phyloP scores from a whole-genome alignment of 305 asterid genomes.

The Vinca major region DNA sequence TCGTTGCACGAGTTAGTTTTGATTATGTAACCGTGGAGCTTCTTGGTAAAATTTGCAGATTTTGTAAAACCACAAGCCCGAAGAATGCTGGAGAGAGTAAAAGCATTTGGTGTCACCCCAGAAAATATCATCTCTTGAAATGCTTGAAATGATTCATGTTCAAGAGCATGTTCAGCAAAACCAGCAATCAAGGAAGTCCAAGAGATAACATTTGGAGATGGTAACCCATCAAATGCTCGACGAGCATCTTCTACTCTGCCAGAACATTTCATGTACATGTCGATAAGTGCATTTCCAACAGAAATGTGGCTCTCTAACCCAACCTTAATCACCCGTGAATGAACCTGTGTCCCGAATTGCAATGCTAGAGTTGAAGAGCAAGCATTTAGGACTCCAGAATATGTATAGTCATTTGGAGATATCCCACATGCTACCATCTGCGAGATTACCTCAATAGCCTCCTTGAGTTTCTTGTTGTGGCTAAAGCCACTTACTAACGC shows the following conservation, averaged over 20 bases:
- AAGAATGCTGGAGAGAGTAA: conserved; percentile 26
- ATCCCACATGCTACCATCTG: conserved; percentile 12
- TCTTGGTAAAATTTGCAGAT: conserved; percentile 13
- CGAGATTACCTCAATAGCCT: conserved; percentile 6
- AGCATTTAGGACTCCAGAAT: conserved; percentile 5
- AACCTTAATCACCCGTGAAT: conserved; percentile 5
- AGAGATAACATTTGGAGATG: conserved; percentile 9
- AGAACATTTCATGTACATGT: conserved; percentile 14
- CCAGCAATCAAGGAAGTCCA: conserved; percentile 16
- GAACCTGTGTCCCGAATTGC: conserved; percentile 12
- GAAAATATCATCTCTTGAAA: conserved; percentile 8
- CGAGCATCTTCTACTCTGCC: background rate
- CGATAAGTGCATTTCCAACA: conserved; percentile 18
- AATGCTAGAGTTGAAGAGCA: conserved; percentile 4
- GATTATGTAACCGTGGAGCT: conserved; percentile 30
- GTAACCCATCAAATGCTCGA: conserved; percentile 3
- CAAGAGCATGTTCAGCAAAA: conserved; percentile 11
- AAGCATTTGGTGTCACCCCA: conserved; percentile 12
- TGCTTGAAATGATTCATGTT: conserved; percentile 4
- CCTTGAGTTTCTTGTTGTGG: conserved; percentile 9
- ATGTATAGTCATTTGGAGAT: conserved; percentile 10
- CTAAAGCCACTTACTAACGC: conserved; percentile 5
- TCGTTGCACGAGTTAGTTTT: conserved; percentile 22
- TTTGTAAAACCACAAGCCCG: conserved; percentile 19
- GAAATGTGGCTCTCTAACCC: conserved; percentile 9